phyloP scores from a whole-genome alignment of 2,329 filamentous ascomycete genomes.

The Pseudopyrenochaeta lycopersici region DNA sequence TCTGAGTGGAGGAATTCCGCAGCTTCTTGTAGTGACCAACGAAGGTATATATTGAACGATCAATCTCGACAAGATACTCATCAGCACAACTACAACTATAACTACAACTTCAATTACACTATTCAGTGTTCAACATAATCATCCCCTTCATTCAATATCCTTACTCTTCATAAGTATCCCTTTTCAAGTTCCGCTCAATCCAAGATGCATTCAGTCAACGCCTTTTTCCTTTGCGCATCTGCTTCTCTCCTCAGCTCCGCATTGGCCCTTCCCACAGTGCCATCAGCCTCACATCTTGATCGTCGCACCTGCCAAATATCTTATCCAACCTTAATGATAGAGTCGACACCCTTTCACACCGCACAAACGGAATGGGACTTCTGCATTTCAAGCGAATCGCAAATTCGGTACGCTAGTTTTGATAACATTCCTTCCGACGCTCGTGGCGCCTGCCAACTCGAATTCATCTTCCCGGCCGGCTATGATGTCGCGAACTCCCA shows the following conservation, averaged over 20 bases:
- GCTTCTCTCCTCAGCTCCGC: background rate
- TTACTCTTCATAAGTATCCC: no score
- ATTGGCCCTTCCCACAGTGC: background rate
- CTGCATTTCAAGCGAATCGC: background rate
- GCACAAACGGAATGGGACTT: background rate
- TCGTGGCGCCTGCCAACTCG: background rate
- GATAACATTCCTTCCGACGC: background rate
- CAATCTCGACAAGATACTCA: no score
- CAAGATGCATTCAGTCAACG: background rate
- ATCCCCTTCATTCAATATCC: no score
- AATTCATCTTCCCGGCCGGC: background rate
- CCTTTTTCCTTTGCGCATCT: background rate
- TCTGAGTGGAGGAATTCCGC: no score
- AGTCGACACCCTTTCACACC: background rate
- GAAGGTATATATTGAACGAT: no score
- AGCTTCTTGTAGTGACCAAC: no score
- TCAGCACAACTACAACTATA: no score
- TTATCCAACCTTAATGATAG: background rate
- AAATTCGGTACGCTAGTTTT: background rate
- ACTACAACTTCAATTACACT: no score
- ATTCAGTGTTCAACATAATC: no score
- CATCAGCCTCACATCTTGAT: background rate
- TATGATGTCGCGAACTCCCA: background rate
- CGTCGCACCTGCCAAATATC: background rate
- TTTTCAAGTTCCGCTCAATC: background rate